These are phyloP conservation scores for Diaporthe helianthi DNA, from an alignment of 2,329 filamentous ascomycete genomes.

Conservation along the genomic window DNA sequence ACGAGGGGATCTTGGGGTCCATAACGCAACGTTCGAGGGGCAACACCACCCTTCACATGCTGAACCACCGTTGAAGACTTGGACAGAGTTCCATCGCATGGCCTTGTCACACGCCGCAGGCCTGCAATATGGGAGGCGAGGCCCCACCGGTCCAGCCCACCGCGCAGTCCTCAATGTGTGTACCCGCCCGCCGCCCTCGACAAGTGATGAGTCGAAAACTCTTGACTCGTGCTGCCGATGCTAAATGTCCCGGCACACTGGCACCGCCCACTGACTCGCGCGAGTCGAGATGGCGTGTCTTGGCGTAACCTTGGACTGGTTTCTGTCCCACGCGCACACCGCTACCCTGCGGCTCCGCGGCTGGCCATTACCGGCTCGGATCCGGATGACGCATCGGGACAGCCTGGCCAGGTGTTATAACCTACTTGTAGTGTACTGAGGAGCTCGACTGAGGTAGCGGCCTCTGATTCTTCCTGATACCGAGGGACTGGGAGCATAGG, in stretches of 20 bases:
- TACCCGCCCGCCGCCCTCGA: slow-evolving; percentile 2
- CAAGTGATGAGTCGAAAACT: too few species aligned
- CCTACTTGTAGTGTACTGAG: background rate
- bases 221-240: slow-evolving; percentile 13
- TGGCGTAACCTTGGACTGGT: slow-evolving; percentile 18
- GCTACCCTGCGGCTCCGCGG: slow-evolving; percentile 24
- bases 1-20: background rate
- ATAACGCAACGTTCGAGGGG: background rate
- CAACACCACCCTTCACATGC: slow-evolving; percentile 4
- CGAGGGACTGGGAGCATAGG: slow-evolving; percentile 10
- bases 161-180: too few species aligned
- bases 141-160: slow-evolving; percentile 4
- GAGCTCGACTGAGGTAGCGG: background rate
- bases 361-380: slow-evolving; percentile 13
- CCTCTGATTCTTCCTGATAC: slow-evolving; percentile 14
- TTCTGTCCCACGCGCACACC: slow-evolving; percentile 16
- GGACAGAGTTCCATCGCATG: slow-evolving; percentile 24
- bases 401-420: slow-evolving; percentile 10
- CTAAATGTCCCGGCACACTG: slow-evolving; percentile 16
- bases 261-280: slow-evolving; percentile 12
- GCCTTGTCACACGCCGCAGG: slow-evolving; percentile 21
- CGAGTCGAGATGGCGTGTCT: slow-evolving; percentile 24
- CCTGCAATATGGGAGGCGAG: background rate
- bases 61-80: slow-evolving; percentile 11
- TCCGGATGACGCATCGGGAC: slow-evolving; percentile 15